Conservation (phyloP, 306 rosid species). For the Acacia melanoxylon region DNA sequence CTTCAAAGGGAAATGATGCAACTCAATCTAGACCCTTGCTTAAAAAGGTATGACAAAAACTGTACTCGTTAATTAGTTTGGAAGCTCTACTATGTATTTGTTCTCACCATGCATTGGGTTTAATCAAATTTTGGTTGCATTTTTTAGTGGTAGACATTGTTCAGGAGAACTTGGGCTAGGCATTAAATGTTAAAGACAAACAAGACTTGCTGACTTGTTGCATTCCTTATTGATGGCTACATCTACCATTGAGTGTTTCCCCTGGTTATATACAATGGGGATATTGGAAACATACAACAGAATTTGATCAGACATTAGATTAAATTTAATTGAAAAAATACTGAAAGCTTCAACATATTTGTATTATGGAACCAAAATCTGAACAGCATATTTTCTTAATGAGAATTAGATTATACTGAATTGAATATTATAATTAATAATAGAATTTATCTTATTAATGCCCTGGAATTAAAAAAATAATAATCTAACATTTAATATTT, state of each 20-base stretch:
- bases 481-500: slow-evolving; percentile 32
- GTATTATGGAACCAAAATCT: not conserved
- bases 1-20: slow-evolving; percentile 43
- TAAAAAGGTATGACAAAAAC: slow-evolving; percentile 66
- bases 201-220: slow-evolving; percentile 5
- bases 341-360: not conserved
- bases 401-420: slow-evolving; percentile 14
- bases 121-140: slow-evolving; percentile 9
- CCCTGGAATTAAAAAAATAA: not conserved
- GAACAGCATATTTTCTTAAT: slow-evolving; percentile 23
- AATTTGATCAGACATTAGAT: not conserved
- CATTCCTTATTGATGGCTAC: not conserved
- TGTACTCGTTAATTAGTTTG: slow-evolving; percentile 6
- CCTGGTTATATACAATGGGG: slow-evolving; percentile 2
- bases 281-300: slow-evolving; percentile 1
- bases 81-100: not conserved
- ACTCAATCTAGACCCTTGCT: slow-evolving; percentile 43
- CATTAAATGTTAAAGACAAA: not conserved
- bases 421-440: slow-evolving; percentile 27
- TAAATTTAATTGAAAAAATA: not conserved
- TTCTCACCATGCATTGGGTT: not conserved
- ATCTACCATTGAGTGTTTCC: slow-evolving; percentile 12
- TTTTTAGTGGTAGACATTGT: slow-evolving; percentile 9
- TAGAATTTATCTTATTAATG: slow-evolving; percentile 23
- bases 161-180: slow-evolving; percentile 23